phyloP scores from a whole-genome alignment of 1,284 basidiomycete genomes.

The Ceratobasidium sp. region DNA sequence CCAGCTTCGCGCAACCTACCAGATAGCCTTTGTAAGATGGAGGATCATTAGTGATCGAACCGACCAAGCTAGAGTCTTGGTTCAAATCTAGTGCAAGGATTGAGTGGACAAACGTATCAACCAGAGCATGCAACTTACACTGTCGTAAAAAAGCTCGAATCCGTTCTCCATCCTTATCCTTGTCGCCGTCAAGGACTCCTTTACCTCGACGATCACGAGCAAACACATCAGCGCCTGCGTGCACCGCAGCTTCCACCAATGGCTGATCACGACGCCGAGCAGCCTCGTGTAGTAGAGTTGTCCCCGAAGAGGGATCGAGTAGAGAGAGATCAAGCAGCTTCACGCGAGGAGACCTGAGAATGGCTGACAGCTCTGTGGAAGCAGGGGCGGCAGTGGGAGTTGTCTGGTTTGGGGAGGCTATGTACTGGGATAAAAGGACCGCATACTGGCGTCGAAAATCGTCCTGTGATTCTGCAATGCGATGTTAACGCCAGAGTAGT shows the following conservation, averaged over 20 bases:
- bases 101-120: constrained; percentile 1
- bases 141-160: constrained; percentile 89
- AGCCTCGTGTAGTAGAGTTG: constrained; percentile 89
- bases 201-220: constrained; percentile 85
- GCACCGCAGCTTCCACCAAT: constrained; percentile 86
- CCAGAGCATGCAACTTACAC: constrained; percentile 65
- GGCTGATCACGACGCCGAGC: constrained; percentile 85
- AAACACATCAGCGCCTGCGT: constrained; percentile 92
- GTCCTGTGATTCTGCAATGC: constrained; percentile 77
- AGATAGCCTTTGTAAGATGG: constrained; percentile 84
- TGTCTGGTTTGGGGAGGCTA: constrained; percentile 69
- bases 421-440: constrained; percentile 79
- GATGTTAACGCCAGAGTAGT: background rate
- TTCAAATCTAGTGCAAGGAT: constrained; percentile 72
- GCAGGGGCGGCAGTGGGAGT: constrained; percentile 64
- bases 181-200: constrained; percentile 77
- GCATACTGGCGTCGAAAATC: constrained; percentile 82
- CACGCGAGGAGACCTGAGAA: constrained; percentile 75
- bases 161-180: constrained; percentile 78
- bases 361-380: constrained; percentile 62
- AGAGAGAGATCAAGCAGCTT: constrained; percentile 76
- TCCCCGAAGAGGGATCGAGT: constrained; percentile 83
- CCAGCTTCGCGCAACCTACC: constrained; percentile 29
- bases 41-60: constrained; percentile 66
- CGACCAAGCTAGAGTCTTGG: constrained; percentile 78